phyloP scores from a whole-genome alignment of 164 flowering plant species.

The Buxus sempervirens region DNA sequence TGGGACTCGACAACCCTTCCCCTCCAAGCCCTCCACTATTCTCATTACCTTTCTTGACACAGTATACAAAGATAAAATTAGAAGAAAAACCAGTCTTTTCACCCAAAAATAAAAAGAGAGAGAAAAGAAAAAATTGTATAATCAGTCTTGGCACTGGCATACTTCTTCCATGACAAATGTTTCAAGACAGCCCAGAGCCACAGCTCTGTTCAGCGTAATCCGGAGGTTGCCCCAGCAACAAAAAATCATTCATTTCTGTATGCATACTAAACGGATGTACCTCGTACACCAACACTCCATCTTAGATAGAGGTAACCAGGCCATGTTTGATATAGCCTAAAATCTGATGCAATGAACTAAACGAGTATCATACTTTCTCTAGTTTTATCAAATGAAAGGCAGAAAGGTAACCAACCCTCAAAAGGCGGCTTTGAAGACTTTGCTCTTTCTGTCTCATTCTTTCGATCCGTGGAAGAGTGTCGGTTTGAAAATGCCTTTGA shows the following conservation, averaged over 20 bases:
- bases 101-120: not conserved
- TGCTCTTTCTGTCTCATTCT: constrained; percentile 89
- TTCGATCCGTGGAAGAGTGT: constrained; percentile 82
- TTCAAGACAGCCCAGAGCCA: no score
- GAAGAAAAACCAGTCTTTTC: no score
- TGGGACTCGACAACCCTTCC: constrained; percentile 82
- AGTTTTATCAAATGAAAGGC: not conserved
- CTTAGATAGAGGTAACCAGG: not conserved
- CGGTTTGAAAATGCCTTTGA: constrained; percentile 94
- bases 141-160: no score
- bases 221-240: not conserved
- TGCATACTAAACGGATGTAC: not conserved
- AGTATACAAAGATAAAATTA: not conserved
- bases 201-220: no score
- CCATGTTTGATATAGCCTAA: no score
- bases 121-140: not conserved
- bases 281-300: not conserved
- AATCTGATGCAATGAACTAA: not conserved
- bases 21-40: constrained; percentile 89
- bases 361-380: not conserved
- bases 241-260: not conserved
- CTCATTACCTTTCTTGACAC: constrained; percentile 63
- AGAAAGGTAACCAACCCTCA: constrained; percentile 55
- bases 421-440: constrained; percentile 85
- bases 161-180: no score